Evolutionary conservation across 352 stramenopile genomes (phyloP).

Genomic region (Stramenopiles sp.): DNA sequence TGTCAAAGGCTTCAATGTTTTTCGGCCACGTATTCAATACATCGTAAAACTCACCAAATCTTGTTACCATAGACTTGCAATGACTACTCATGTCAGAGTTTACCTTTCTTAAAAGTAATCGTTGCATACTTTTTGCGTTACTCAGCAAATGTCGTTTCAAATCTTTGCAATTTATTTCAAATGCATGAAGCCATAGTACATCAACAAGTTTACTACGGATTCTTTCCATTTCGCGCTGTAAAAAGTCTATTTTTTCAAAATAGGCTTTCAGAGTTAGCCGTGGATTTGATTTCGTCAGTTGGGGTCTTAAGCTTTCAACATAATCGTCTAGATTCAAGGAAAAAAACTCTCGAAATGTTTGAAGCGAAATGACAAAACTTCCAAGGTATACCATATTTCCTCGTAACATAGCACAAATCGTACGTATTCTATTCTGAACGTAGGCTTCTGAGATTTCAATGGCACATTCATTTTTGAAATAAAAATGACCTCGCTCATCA

Average conservation of each 20-base stretch:
- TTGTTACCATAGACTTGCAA: background rate
- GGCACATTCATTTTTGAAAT: background rate
- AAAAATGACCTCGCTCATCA: background rate
- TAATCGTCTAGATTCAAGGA: background rate
- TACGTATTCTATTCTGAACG: background rate
- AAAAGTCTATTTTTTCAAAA: background rate
- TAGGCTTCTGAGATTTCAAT: background rate
- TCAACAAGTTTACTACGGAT: background rate
- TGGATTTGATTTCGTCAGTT: background rate
- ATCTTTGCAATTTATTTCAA: conserved; percentile 3
- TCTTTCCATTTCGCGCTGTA: background rate
- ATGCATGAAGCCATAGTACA: background rate
- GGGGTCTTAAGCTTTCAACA: background rate
- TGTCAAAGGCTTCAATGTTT: conserved; percentile 1
- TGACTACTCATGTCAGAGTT: background rate
- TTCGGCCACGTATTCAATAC: background rate
- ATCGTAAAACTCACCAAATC: background rate
- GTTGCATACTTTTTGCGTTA: background rate
- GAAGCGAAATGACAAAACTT: background rate
- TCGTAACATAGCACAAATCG: background rate
- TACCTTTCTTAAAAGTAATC: background rate
- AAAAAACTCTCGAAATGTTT: background rate
- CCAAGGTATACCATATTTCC: background rate
- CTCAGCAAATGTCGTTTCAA: background rate
- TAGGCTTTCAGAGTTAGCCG: background rate